These are phyloP conservation scores for Leccinellum luteum DNA, from an alignment of 768 basidiomycete species.

Conservation along the genomic window DNA sequence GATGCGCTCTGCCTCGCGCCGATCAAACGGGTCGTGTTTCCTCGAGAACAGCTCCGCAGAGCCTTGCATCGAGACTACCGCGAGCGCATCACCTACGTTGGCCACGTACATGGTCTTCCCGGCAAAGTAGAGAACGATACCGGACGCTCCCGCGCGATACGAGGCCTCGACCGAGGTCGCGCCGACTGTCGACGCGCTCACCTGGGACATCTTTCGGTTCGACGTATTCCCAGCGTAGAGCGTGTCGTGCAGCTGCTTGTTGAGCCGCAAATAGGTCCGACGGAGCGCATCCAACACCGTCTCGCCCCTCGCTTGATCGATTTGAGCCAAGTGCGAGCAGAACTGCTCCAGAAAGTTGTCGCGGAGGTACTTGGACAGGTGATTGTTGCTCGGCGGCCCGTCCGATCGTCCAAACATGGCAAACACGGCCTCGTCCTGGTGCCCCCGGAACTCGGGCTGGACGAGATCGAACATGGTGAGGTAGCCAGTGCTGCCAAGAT, in stretches of 20 bases:
- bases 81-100: conserved; percentile 85
- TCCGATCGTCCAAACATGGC: conserved; percentile 90
- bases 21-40: conserved; percentile 89
- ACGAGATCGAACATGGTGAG: conserved; percentile 93
- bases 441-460: conserved; percentile 75
- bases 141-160: conserved; percentile 75
- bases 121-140: conserved; percentile 81
- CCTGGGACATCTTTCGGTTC: conserved; percentile 71
- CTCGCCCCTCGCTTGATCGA: conserved; percentile 42
- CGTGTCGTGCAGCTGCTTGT: conserved; percentile 74
- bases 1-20: conserved; percentile 81
- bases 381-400: conserved; percentile 55
- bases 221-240: conserved; percentile 43
- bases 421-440: conserved; percentile 82
- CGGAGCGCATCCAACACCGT: conserved; percentile 74
- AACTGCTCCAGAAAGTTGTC: conserved; percentile 75
- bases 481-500: conserved; percentile 73
- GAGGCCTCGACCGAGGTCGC: conserved; percentile 41
- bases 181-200: conserved; percentile 44
- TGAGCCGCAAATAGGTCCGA: conserved; percentile 83
- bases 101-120: conserved; percentile 83
- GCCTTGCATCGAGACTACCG: conserved; percentile 79
- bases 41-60: conserved; percentile 70
- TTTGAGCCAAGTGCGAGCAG: conserved; percentile 49
- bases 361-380: conserved; percentile 78